Conservation (phyloP, 768 basidiomycete genomes). For the Suillus ampliporus region DNA sequence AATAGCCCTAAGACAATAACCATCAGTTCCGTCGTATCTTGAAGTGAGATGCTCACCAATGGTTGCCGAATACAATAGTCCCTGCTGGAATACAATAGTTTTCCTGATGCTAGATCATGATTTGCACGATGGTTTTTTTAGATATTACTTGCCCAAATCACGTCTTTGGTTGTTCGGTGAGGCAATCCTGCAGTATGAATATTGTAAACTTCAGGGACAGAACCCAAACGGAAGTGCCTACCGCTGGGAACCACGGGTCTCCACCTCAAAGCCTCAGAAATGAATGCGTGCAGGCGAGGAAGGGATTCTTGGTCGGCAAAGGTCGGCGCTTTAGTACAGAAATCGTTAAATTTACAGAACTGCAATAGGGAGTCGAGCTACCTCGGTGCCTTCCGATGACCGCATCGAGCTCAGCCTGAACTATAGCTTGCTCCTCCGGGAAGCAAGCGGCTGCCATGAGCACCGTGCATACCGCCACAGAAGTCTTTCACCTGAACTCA, state of each 20-base stretch:
- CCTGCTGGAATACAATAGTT: conserved; percentile 8
- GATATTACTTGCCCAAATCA: conserved; percentile 1
- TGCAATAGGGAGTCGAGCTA: neutral
- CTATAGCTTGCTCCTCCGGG: conserved; percentile 43
- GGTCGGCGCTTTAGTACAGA: conserved; percentile 29
- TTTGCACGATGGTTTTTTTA: neutral
- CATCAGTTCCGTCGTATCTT: neutral
- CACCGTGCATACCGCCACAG: conserved; percentile 52
- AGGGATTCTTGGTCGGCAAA: conserved; percentile 35
- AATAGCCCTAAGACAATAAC: conserved; percentile 29
- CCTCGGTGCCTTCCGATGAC: conserved; percentile 45
- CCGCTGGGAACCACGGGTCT: conserved; percentile 30
- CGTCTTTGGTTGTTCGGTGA: conserved; percentile 5
- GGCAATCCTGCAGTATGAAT: neutral
- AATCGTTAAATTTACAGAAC: neutral
- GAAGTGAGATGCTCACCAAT: neutral
- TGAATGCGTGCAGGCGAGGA: conserved; percentile 17
- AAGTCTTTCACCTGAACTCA: conserved; percentile 34
- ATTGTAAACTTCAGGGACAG: neutral
- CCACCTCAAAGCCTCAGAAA: conserved; percentile 37
- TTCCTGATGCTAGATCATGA: neutral
- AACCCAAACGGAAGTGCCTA: neutral
- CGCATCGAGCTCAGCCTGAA: conserved; percentile 54
- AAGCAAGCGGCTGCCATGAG: conserved; percentile 42
- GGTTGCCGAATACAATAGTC: conserved; percentile 3